Percentiles rank a stretch among this genome's conserved stretches.
Conservation (phyloP, 2,329 filamentous ascomycete genomes). For the Trichocomaceae sp. region DNA sequence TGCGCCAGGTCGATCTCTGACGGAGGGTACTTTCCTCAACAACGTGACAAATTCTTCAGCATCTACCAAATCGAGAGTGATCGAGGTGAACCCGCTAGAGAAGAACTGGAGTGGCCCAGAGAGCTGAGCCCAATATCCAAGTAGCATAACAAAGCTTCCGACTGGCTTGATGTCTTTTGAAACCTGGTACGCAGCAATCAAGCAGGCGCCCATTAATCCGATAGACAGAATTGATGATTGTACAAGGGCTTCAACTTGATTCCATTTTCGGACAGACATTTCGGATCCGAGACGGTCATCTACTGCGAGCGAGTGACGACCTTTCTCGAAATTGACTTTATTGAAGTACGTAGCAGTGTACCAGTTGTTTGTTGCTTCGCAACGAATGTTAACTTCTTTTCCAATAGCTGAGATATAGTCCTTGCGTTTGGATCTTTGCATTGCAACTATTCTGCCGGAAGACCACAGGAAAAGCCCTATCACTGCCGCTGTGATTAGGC, state of each 20-base stretch:
- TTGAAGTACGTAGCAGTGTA: conserved; percentile 55
- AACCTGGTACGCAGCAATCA: conserved; percentile 51
- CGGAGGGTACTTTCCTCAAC: conserved; percentile 42
- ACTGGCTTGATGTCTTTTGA: conserved; percentile 44
- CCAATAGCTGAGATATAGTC: conserved; percentile 37
- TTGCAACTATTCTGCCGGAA: conserved; percentile 34
- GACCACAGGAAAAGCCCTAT: conserved; percentile 48
- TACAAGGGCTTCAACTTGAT: conserved; percentile 31
- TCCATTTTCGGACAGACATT: conserved; percentile 30
- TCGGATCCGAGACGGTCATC: conserved; percentile 31
- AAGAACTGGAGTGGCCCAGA: conserved; percentile 46
- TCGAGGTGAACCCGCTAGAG: conserved; percentile 43
- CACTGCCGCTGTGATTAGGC: conserved; percentile 43
- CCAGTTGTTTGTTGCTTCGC: conserved; percentile 56
- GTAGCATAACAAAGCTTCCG: conserved; percentile 58
- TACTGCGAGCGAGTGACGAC: conserved; percentile 41
- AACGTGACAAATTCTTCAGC: conserved; percentile 50
- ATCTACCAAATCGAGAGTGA: conserved; percentile 54
- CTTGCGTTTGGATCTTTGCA: conserved; percentile 37
- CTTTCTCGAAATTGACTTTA: conserved; percentile 47
- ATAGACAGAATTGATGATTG: conserved; percentile 44
- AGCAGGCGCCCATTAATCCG: conserved; percentile 44
- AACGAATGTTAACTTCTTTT: conserved; percentile 48
- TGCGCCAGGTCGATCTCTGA: conserved; percentile 34
- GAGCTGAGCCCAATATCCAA: conserved; percentile 57